These are phyloP conservation scores for Eimeria mitis DNA, from an alignment of 169 alveolate species.

Conservation along the genomic window DNA sequence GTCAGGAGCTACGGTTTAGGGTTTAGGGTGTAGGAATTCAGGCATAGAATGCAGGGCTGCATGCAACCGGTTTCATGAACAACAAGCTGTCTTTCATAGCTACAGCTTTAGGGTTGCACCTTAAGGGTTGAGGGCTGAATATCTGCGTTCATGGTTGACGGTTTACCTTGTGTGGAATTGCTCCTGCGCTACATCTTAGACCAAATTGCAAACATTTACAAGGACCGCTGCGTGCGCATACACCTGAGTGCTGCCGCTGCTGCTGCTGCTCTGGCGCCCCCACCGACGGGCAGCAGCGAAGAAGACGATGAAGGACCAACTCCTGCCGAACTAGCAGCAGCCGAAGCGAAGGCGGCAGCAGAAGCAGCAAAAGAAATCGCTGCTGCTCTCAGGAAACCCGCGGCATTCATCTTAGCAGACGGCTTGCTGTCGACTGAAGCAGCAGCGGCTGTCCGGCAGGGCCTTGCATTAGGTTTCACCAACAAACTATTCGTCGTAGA, in stretches of 20 bases:
- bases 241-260: constrained; percentile 59
- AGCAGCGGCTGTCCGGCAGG: constrained; percentile 48
- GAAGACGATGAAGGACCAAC: constrained; percentile 42
- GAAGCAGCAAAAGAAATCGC: constrained; percentile 43
- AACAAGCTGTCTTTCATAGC: background rate
- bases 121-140: background rate
- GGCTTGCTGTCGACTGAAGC: constrained; percentile 18
- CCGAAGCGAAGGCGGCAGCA: constrained; percentile 53
- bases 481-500: background rate
- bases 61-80: background rate
- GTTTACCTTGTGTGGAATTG: background rate
- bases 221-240: constrained; percentile 41
- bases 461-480: constrained; percentile 31
- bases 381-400: constrained; percentile 39
- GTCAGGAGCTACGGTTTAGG: background rate
- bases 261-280: constrained; percentile 57
- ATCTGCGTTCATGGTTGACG: background rate
- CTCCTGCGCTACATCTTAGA: constrained; percentile 10
- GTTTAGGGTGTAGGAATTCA: background rate
- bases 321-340: constrained; percentile 16
- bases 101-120: background rate
- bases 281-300: constrained; percentile 13
- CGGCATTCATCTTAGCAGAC: constrained; percentile 29
- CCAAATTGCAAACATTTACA: constrained; percentile 9
- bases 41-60: background rate